phyloP scores from a whole-genome alignment of 495 filamentous ascomycete species.

The Penicillium dipodomyicola region DNA sequence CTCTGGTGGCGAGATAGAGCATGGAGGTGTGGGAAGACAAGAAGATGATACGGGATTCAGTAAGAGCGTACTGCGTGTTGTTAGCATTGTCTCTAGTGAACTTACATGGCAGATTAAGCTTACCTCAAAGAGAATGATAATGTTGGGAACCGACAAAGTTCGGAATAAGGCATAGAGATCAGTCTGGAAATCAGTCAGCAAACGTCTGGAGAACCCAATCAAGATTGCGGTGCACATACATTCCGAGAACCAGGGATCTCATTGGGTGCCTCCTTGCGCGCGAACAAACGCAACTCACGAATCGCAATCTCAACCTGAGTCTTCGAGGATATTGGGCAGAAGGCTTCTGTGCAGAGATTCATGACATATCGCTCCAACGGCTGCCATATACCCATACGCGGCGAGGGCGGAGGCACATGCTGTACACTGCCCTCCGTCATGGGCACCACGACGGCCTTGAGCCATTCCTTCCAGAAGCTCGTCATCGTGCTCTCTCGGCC shows the following conservation, averaged over 20 bases:
- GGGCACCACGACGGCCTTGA: slow-evolving; percentile 85
- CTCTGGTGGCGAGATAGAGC: slow-evolving; percentile 87
- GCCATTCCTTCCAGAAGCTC: slow-evolving; percentile 98
- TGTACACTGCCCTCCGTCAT: slow-evolving; percentile 87
- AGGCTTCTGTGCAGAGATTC: slow-evolving; percentile 94
- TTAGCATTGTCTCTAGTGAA: slow-evolving; percentile 8
- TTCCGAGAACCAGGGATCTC: slow-evolving; percentile 90
- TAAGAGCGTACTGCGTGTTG: slow-evolving; percentile 64
- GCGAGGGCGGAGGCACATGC: slow-evolving; percentile 81
- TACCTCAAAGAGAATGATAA: slow-evolving; percentile 83
- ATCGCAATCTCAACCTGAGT: slow-evolving; percentile 94
- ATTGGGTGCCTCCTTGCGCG: slow-evolving; percentile 88
- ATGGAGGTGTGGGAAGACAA: slow-evolving; percentile 94
- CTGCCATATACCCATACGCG: slow-evolving; percentile 93
- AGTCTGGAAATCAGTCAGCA: slow-evolving; percentile 48
- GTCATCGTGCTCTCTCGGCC: slow-evolving; percentile 81
- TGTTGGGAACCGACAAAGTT: slow-evolving; percentile 82
- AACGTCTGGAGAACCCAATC: not conserved
- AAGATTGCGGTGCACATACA: slow-evolving; percentile 29
- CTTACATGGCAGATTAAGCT: not conserved
- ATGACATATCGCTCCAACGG: slow-evolving; percentile 95
- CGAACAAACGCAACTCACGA: slow-evolving; percentile 86
- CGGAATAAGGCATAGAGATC: slow-evolving; percentile 94
- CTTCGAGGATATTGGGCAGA: slow-evolving; percentile 85
- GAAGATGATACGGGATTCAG: slow-evolving; percentile 93